Evolutionary conservation across 176 grass and related monocot species (phyloP), one percentile per base, ranked within the genome.

Genomic region (Chrysopogon serrulatus): DNA sequence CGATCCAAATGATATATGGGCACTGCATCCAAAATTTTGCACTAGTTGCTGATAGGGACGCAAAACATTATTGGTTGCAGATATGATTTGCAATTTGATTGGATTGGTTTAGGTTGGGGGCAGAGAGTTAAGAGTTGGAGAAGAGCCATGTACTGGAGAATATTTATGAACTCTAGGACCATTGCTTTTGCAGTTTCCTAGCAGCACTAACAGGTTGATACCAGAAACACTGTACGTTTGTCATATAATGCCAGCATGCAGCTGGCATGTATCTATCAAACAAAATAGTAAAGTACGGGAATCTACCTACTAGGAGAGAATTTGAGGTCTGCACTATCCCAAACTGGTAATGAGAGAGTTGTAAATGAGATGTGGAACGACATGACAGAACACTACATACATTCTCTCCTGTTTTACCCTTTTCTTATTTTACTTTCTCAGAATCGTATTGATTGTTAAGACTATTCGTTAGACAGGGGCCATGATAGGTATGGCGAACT

Each of bases 101-200:
- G 15, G 51, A 36, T 43, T 77, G 8, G 17, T 35, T 27, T 79
- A 73, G 18, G 26, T 14, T 84, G 13, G 57, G 28, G 32, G 66
- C 74, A 47, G 59, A 57, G 53, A 86, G 71, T 79, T 90, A 57
- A 74, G 53, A 80, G 17, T 45, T 69, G 30, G 40, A 65, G 75
- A 74, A 83, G 48, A 64, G 27, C 26, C 11, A 34, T 56, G 65
- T 87, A 91, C 49, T 16, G 10, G 53, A 87, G 34, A 91, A 39
- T 79, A 76, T 71, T 87, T 70, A 87, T 91, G 80, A 80, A 80
- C 5, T 15, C 11, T 14, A 64, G 85, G 80, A 87, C 84, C 79
- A 83, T 79, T 87, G 60, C 74, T 61, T 84, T 83, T 74, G 47
- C 61, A 76, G 69, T 75, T 84, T 15, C 56, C 56, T 26, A 56